Evolutionary conservation across 495 filamentous ascomycete species (phyloP), one percentile per base, ranked within the genome.

Genomic region (Aspergillus sclerotiicarbonarius): DNA sequence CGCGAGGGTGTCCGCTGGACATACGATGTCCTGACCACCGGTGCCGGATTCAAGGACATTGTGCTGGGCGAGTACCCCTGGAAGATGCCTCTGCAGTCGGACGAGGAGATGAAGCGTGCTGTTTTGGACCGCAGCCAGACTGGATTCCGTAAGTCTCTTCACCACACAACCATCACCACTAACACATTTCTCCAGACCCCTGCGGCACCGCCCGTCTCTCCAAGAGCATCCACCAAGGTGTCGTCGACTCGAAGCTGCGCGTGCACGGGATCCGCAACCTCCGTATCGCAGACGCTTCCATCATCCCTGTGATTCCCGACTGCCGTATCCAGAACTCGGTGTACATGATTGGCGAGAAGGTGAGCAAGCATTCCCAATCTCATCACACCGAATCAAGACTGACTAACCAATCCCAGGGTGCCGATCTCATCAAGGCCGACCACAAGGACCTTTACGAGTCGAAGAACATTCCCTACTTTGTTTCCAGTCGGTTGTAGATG

Each of bases 311-410:
- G 8, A 72, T 77, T 53, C 71, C 73, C 9, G 73, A 73, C 45
- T 72, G 71, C 41, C 73, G 72, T 20, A 74, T 73, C 21, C 73
- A 76, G 44, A 74, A 73, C 56, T 71, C 81, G 10, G 80, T 86
- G 2, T 86, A 86, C 53, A 80, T 80, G 78, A 66, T 84, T 64
- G 82, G 73, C 46, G 82, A 86, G 60, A 83, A 83, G 76, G 80
- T 69, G 82, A 86, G 60, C 83, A 83, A 76, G 80, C 67, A 44
- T 1, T 41, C 30, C 10, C 6, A 32, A 31, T 13, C n/a, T 12
- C 56, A 16, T 15, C 10, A 32, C n/a, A n/a, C n/a, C n/a, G n/a
- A n/a, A n/a, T n/a, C n/a, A n/a, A n/a, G n/a, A n/a, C 25, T 51
- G 1, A 25, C 4, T 4, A n/a, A 31, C 13, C 53, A 8, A 50